Base-by-base conservation (phyloP, 805 yeast species). In the Naumovozyma dairenensis region DNA sequence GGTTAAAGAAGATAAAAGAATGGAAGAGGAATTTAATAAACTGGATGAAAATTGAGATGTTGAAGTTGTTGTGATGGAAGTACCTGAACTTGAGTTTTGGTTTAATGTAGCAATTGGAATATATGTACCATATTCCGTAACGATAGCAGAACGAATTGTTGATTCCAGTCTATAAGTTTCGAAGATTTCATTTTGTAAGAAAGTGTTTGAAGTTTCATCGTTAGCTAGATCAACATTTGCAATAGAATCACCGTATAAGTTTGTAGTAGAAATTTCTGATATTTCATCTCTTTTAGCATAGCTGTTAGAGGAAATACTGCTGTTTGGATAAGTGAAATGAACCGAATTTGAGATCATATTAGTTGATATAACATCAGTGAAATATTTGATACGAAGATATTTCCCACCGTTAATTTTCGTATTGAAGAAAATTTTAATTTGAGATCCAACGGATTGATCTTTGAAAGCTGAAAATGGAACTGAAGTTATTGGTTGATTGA, bases 341-440 rank as follows among this genome's bases (percentile, higher is more conserved):
- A 46, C 44, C 9, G 36, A 14, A 24, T 43, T 50, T 0, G 42
- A 41, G 13, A 53, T 42, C 4, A 38, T 26, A n/a, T 34, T 19
- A 7, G 33, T 26, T 4, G 26, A 12, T 14, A 46, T 31, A n/a
- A 42, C 28, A 8, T 43, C 28, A 10, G 56, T 42, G 28, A 21
- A 45, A 33, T 51, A 55, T 3, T 34, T 39, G 21, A 54, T 42
- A 31, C 57, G 53, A 13, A 54, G 27, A 22, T 43, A 49, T 25
- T 44, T 40, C 19, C 60, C 57, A 26, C 57, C 59, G 24, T 48
- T 45, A 21, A 53, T 32, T n/a, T 37, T 48, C 3, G 57, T 39
- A 16, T 36, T 34, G 24, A 55, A 38, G 5, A 34, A 31, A 17
- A 50, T 33, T 25, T 35, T 35, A 18, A 53, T 44, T 6, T 40